Base-by-base conservation (phyloP, 768 basidiomycete genomes). In the Boletales sp. region DNA sequence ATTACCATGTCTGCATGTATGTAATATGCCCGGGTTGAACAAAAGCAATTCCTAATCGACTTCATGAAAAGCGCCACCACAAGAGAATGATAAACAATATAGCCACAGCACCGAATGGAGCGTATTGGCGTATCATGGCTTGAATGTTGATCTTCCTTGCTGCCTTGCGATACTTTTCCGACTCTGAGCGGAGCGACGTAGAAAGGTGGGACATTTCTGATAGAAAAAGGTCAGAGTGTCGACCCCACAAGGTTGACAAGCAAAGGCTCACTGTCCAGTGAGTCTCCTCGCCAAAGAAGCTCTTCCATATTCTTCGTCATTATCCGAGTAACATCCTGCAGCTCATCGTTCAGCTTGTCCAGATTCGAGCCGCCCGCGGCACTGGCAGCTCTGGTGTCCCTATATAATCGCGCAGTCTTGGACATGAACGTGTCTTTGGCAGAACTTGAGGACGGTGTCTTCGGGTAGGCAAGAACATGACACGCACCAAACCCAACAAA, bases 271-370 rank as follows among this genome's bases (percentile, higher is more conserved):
- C 96, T 79, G 69, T 99, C 96, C 51, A 99, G 77, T 30, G 92
- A 95, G 68, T 99, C 96, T 25, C 96, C 96, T 67, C 96, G 78
- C 96, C 95, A 98, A 43, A 99, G 72, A 45, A 99, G 74, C 70
- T 99, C 96, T 70, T 99, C 96, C 95, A 99, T 99, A 64, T 99
- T 98, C 76, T 99, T 98, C 9, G 96, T 98, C 96, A 99, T 98
- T 70, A 99, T 98, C 57, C 92, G 78, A 43, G 96, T 97, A 52
- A 99, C 96, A 63, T 99, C 96, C 65, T 96, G 93, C 34, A 99
- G 74, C 57, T 99, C 95, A 61, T 93, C 94, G 62, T 98, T 98
- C 41, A 99, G 75, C 69, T 79, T 87, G 67, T 94, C 92, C 48
- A 99, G 68, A 47, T 81, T 79, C 12, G 83, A 86, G 49, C 75